Evolutionary conservation across 257 asterid genomes (phyloP).

Genomic region (Solanum acaule): DNA sequence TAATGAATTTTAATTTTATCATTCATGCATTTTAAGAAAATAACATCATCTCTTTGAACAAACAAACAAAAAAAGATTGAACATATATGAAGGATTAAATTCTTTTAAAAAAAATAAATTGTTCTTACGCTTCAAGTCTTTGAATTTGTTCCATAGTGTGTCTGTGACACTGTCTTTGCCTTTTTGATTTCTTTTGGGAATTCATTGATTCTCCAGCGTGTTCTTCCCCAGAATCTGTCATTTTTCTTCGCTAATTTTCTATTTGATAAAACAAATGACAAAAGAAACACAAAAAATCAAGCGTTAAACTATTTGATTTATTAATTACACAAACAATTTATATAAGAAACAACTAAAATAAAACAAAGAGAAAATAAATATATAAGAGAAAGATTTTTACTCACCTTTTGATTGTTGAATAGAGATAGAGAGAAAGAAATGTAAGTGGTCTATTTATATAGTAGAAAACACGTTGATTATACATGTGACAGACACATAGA

Average conservation of each 20-base stretch:
- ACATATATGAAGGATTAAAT: neutral
- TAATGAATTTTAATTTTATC: neutral
- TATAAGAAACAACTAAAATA: neutral
- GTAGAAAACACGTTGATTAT: neutral
- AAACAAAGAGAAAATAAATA: neutral
- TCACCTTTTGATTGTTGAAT: neutral
- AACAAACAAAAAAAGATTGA: neutral
- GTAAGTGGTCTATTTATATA: neutral
- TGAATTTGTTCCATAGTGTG: constrained; percentile 55
- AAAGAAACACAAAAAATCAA: neutral
- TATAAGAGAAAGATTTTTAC: neutral
- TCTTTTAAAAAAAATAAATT: neutral
- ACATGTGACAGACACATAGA: neutral
- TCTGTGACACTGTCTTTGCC: constrained; percentile 40
- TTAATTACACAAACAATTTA: neutral
- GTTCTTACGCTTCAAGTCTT: constrained; percentile 53
- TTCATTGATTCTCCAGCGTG: constrained; percentile 12
- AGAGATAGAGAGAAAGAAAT: neutral
- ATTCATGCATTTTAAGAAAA: neutral
- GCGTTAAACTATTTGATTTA: neutral
- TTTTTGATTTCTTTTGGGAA: constrained; percentile 14
- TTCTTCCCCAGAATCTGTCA: constrained; percentile 35
- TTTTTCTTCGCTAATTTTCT: neutral
- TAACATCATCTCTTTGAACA: neutral
- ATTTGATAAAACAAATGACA: neutral